Evolutionary conservation across 768 basidiomycete genomes (phyloP).

Genomic region (Infundibulicybe gibba): DNA sequence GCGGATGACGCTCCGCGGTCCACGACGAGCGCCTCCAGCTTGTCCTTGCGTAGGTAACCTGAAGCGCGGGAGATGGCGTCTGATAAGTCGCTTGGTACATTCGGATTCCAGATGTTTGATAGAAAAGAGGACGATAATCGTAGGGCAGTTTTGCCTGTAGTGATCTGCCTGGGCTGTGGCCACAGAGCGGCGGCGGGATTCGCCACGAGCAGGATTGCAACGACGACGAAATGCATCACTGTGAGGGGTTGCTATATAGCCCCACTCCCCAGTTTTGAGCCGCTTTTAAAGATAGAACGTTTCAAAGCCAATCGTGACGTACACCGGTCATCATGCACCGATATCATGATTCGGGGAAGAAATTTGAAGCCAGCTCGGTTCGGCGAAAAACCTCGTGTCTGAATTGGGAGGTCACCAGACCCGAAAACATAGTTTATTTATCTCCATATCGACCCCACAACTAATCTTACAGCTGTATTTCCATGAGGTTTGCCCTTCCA

Average conservation of each 20-base stretch:
- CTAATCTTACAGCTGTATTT: not conserved
- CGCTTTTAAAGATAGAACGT: too few species aligned
- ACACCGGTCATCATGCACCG: too few species aligned
- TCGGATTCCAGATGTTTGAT: slow-evolving; percentile 41
- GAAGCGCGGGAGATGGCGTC: slow-evolving; percentile 50
- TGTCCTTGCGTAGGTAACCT: slow-evolving; percentile 43
- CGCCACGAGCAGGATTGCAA: slow-evolving; percentile 15
- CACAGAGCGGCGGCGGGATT: slow-evolving; percentile 26
- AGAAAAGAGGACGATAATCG: slow-evolving; percentile 30
- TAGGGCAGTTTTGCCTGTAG: slow-evolving; percentile 34
- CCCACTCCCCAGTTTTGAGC: not conserved
- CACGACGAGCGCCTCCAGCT: slow-evolving; percentile 54
- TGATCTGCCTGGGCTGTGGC: slow-evolving; percentile 38
- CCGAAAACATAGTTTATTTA: too few species aligned
- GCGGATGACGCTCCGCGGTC: slow-evolving; percentile 57
- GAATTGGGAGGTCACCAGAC: too few species aligned
- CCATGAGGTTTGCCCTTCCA: not conserved
- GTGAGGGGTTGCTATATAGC: not conserved
- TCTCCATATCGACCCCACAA: too few species aligned
- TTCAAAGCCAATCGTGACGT: too few species aligned
- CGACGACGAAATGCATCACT: slow-evolving; percentile 10
- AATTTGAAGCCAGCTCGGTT: too few species aligned
- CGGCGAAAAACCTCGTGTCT: too few species aligned
- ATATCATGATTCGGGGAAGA: too few species aligned
- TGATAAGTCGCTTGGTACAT: slow-evolving; percentile 50